A percentile compares a stretch with the other conserved stretches of the same genome.
Conservation (phyloP, 495 filamentous ascomycete genomes). For the Xanthoparmelia taractica region DNA sequence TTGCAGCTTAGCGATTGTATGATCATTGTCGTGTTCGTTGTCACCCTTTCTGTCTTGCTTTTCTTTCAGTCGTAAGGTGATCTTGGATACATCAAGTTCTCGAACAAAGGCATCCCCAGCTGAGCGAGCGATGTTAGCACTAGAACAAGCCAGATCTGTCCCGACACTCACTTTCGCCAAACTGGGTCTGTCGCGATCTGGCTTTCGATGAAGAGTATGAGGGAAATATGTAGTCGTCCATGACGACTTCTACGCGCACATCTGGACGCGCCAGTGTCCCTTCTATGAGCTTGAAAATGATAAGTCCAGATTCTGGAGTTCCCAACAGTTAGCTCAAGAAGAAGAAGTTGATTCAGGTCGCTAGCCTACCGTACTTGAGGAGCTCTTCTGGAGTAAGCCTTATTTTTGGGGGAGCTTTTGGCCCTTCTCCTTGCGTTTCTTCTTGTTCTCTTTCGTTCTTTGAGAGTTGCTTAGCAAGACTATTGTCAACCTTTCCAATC, state of each 20-base stretch:
- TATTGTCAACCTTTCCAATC: conserved; percentile 27
- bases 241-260: conserved; percentile 76
- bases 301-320: conserved; percentile 68
- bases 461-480: conserved; percentile 36
- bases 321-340: conserved; percentile 18
- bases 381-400: conserved; percentile 72
- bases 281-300: conserved; percentile 92
- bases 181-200: conserved; percentile 53
- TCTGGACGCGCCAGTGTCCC: conserved; percentile 68
- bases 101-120: conserved; percentile 92
- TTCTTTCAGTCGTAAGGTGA: conserved; percentile 77
- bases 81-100: conserved; percentile 87
- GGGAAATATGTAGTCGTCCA: conserved; percentile 92
- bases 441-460: conserved; percentile 49
- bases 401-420: conserved; percentile 67
- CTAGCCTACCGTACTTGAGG: conserved; percentile 54
- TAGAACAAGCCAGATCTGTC: neutral
- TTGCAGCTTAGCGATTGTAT: conserved; percentile 71
- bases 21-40: conserved; percentile 51
- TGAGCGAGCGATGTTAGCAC: conserved; percentile 25
- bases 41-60: conserved; percentile 67
- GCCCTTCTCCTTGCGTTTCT: conserved; percentile 34
- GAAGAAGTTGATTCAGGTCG: neutral
- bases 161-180: conserved; percentile 62
- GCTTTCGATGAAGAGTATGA: conserved; percentile 75